These are phyloP conservation scores for Eucalyptus camaldulensis DNA, from an alignment of 345 rosid species.

Conservation along the genomic window DNA sequence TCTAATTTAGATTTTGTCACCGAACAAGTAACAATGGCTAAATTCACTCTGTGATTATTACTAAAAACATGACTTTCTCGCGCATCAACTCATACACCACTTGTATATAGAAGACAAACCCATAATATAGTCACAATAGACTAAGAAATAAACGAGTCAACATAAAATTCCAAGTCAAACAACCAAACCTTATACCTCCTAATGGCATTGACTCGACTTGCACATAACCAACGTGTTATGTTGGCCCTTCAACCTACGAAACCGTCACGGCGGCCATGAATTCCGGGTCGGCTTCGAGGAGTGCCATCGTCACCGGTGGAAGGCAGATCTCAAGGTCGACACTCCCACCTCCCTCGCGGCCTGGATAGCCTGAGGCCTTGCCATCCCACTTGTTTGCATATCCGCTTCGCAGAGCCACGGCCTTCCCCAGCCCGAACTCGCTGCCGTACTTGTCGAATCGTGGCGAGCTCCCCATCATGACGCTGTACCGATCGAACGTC, in stretches of 20 bases:
- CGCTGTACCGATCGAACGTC: conserved; percentile 33
- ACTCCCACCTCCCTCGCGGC: conserved; percentile 62
- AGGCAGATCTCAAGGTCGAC: conserved; percentile 66
- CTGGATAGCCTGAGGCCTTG: conserved; percentile 49
- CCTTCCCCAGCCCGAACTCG: conserved; percentile 83
- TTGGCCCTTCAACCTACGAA: not conserved
- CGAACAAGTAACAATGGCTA: not conserved
- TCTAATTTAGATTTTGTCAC: not conserved
- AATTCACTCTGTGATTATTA: not conserved
- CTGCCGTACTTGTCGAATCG: conserved; percentile 66
- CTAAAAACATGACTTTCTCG: not conserved
- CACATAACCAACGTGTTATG: not conserved
- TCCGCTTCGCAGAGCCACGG: conserved; percentile 58
- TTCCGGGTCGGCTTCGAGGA: not conserved
- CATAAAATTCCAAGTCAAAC: not conserved
- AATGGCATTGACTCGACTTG: not conserved
- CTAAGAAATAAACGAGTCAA: not conserved
- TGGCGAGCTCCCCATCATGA: conserved; percentile 87
- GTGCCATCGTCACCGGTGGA: conserved; percentile 31
- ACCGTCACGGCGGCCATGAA: not conserved
- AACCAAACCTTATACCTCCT: not conserved
- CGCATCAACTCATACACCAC: not conserved
- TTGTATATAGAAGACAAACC: not conserved
- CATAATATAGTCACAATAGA: conserved; percentile 15
- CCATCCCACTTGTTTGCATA: conserved; percentile 66